Base-by-base conservation (phyloP, 768 basidiomycete genomes). In the Collybia mongolica region DNA sequence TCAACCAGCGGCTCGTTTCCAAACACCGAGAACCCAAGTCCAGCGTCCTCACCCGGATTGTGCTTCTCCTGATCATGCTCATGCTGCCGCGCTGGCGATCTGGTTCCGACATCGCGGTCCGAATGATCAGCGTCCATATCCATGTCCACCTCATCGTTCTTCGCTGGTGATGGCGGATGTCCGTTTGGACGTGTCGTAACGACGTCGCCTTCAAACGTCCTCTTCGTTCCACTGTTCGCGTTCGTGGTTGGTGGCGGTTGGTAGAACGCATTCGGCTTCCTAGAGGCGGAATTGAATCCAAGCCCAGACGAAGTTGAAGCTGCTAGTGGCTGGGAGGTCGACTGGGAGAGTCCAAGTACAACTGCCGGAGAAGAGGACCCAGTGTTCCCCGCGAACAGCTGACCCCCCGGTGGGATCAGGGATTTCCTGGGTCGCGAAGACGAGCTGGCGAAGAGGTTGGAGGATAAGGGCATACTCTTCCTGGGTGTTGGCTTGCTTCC, bases 201-300 rank as follows among this genome's bases (percentile, higher is more conserved):
- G 11, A 14, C 41, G 19, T 52, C 58, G 14, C 58, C 64, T 26
- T 59, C 68, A 46, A 67, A 68, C 0, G 61, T 54, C 11, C 64
- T 62, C 52, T 72, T 72, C n/a, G 62, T 59, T 6, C 68, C 68
- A 47, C 69, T 70, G 15, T 55, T 57, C 52, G 41, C 43, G 18
- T 43, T 39, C 12, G 59, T 62, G 1, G 62, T 47, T 9, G 65
- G 55, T 3, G 81, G 76, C 0, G 83, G 84, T 32, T 76, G 72
- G 59, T 82, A 88, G 61, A 89, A 89, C 3, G 87, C 87, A 54
- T 88, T 89, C 19, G 71, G 74, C 7, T 76, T 73, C 26, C 70
- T 71, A 44, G 75, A 76, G 1, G 86, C 83, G 1, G 61, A 56
- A 11, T 48, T 51, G 7, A 54, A 41, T 28, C 46, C 44, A 18